These are phyloP conservation scores for Boletus subcaerulescens DNA, from an alignment of 768 basidiomycete genomes.

Conservation along the genomic window DNA sequence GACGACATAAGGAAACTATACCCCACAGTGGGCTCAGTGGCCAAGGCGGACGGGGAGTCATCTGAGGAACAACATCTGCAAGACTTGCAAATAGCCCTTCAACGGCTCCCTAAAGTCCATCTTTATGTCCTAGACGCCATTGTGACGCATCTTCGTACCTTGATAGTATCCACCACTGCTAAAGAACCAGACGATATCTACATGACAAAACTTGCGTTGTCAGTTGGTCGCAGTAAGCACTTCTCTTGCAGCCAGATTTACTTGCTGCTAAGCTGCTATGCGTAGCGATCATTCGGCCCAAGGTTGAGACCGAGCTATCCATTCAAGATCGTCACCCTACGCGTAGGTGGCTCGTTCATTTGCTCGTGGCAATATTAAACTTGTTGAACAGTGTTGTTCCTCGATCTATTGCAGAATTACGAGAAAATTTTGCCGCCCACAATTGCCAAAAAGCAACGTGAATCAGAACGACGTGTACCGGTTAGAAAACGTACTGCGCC, in stretches of 20 bases:
- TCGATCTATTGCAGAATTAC: constrained; percentile 81
- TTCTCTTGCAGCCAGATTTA: not conserved
- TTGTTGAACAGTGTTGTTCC: constrained; percentile 61
- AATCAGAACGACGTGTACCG: constrained; percentile 82
- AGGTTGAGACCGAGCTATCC: constrained; percentile 75
- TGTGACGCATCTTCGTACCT: constrained; percentile 68
- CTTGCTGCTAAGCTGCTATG: not conserved
- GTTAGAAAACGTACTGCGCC: constrained; percentile 83
- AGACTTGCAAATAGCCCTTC: constrained; percentile 59
- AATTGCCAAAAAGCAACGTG: constrained; percentile 80
- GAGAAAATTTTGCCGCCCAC: constrained; percentile 73
- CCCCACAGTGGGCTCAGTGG: constrained; percentile 62
- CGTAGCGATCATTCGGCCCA: constrained; percentile 78
- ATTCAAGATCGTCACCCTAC: constrained; percentile 90
- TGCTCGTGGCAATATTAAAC: not conserved
- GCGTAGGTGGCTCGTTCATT: constrained; percentile 40
- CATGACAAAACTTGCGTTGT: constrained; percentile 82
- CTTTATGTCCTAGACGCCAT: constrained; percentile 77
- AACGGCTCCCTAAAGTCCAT: constrained; percentile 73
- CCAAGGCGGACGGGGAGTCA: constrained; percentile 49
- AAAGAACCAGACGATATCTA: constrained; percentile 80
- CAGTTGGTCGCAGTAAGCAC: constrained; percentile 77
- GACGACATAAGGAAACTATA: constrained; percentile 89
- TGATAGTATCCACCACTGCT: constrained; percentile 64
- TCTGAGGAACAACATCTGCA: constrained; percentile 60